Percentiles rank a stretch among this genome's conserved stretches.
Conservation (phyloP, 2,329 filamentous ascomycete genomes). For the Talaromyces sp. region DNA sequence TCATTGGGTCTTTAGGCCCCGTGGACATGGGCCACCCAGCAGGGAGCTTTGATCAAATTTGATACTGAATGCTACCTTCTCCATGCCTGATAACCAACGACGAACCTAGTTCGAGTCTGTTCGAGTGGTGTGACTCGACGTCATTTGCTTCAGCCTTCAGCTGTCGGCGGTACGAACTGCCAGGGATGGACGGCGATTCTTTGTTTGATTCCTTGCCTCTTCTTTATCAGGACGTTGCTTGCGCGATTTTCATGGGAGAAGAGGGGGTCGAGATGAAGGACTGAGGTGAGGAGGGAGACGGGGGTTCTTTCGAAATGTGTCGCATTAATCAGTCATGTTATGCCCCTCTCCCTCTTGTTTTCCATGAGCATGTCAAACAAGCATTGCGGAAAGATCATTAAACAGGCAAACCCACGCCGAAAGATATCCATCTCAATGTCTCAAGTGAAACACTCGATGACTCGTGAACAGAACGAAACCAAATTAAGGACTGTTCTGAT, state of each 20-base stretch:
- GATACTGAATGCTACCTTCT: not conserved
- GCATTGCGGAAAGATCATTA: not conserved
- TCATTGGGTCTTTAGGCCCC: not conserved
- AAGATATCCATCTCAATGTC: not conserved
- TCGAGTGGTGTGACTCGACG: slow-evolving; percentile 6
- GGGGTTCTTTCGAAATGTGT: not conserved
- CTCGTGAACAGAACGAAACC: not conserved
- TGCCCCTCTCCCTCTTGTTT: not conserved
- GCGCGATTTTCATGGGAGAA: not conserved
- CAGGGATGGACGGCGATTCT: not conserved
- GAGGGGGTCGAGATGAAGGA: not conserved
- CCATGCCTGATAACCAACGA: not conserved
- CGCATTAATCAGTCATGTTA: not conserved
- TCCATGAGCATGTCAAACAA: not conserved
- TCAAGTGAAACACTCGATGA: slow-evolving; percentile 9
- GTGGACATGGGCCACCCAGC: not conserved
- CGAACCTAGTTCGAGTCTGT: not conserved
- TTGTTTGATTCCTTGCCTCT: not conserved
- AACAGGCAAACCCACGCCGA: not conserved
- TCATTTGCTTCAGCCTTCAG: slow-evolving; percentile 6
- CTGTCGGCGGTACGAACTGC: not conserved
- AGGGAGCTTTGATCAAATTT: slow-evolving; percentile 5
- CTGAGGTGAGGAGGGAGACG: not conserved
- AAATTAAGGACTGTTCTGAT: slow-evolving; percentile 9
- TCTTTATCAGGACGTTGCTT: not conserved